Evolutionary conservation across 352 stramenopile species (phyloP).

Genomic region (Globisporangium carolinianum): DNA sequence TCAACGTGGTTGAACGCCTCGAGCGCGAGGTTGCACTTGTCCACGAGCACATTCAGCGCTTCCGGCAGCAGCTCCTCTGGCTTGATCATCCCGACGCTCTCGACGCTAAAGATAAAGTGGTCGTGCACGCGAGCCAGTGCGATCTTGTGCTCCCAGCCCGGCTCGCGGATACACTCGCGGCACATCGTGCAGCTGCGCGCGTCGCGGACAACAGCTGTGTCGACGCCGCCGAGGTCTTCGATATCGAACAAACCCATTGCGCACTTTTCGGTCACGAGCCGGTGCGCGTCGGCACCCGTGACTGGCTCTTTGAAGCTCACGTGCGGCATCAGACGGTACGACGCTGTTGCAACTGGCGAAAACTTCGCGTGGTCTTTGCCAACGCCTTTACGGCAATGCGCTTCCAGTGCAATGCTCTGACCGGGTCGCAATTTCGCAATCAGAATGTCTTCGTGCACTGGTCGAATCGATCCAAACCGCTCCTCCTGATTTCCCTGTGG

Average conservation of each 20-base stretch:
- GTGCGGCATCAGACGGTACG: conserved; percentile 91
- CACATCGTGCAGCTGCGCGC: conserved; percentile 93
- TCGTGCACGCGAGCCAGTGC: conserved; percentile 88
- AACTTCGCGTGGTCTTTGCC: conserved; percentile 98
- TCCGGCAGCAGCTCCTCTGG: conserved; percentile 73
- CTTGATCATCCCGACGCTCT: conserved; percentile 85
- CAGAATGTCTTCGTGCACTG: conserved; percentile 94
- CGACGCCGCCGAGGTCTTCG: conserved; percentile 76
- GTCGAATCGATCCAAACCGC: conserved; percentile 76
- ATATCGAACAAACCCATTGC: conserved; percentile 88
- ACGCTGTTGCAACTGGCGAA: conserved; percentile 94
- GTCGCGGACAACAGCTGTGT: conserved; percentile 79
- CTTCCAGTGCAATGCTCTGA: conserved; percentile 95
- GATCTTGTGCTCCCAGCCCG: conserved; percentile 83
- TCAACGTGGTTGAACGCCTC: conserved; percentile 63
- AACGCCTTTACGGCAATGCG: conserved; percentile 91
- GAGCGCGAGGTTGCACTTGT: conserved; percentile 83
- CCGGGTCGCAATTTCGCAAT: conserved; percentile 94
- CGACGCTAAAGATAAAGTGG: conserved; percentile 95
- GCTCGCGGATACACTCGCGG: conserved; percentile 93
- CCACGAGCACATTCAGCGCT: conserved; percentile 68
- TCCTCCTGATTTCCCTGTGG: conserved; percentile 95
- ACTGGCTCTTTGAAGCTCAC: conserved; percentile 65
- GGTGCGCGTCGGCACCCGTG: conserved; percentile 51
- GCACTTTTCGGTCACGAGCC: conserved; percentile 57